phyloP scores from a whole-genome alignment of 768 basidiomycete species.

The Mycena kentingensis region DNA sequence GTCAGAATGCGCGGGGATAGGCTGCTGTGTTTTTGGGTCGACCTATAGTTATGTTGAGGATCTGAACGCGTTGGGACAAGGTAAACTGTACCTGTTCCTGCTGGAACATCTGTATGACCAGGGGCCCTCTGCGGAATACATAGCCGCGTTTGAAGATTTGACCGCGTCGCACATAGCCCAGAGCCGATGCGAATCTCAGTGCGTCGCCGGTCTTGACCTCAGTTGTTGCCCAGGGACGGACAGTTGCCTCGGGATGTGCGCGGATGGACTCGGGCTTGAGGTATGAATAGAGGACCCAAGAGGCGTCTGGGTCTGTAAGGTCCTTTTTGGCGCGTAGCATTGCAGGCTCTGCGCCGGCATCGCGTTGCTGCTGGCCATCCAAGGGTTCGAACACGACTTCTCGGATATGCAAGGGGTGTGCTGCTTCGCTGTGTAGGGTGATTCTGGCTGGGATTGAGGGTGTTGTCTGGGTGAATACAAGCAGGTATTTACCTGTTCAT shows the following conservation, averaged over 20 bases:
- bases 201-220: slow-evolving; percentile 82
- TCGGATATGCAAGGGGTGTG: slow-evolving; percentile 68
- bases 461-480: too few species aligned
- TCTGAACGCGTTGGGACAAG: slow-evolving; percentile 1
- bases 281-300: slow-evolving; percentile 79
- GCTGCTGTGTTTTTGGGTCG: slow-evolving; percentile 72
- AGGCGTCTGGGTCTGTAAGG: slow-evolving; percentile 57
- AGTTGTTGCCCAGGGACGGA: slow-evolving; percentile 81
- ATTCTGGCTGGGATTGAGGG: too few species aligned
- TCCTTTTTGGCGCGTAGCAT: slow-evolving; percentile 77
- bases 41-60: slow-evolving; percentile 45
- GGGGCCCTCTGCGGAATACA: slow-evolving; percentile 66
- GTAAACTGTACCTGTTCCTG: slow-evolving; percentile 70
- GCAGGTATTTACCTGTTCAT: too few species aligned
- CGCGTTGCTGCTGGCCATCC: slow-evolving; percentile 64
- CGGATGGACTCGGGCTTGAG: slow-evolving; percentile 83
- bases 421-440: slow-evolving; percentile 79
- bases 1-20: slow-evolving; percentile 75
- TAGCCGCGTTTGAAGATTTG: slow-evolving; percentile 85
- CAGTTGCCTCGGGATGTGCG: slow-evolving; percentile 83
- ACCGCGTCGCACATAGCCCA: slow-evolving; percentile 75
- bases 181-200: slow-evolving; percentile 73
- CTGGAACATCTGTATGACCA: slow-evolving; percentile 83
- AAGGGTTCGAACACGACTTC: slow-evolving; percentile 84
- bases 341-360: slow-evolving; percentile 64